Conservation (phyloP, 345 rosid species). For the Microthlaspi erraticum region DNA sequence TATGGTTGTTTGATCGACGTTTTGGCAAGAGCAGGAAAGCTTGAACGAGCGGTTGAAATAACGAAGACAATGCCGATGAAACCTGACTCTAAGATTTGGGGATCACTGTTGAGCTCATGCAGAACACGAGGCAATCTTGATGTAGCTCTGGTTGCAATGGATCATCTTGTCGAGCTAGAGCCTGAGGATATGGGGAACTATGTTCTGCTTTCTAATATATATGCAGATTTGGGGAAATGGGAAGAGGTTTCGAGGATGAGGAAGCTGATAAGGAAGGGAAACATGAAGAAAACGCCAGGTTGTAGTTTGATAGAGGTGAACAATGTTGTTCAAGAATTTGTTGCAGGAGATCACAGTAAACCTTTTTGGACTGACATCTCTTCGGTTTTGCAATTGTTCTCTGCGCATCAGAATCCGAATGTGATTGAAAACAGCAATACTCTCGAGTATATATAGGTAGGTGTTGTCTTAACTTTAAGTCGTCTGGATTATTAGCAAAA, state of each 20-base stretch:
- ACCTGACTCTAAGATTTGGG: slow-evolving; percentile 63
- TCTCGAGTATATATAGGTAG: background rate
- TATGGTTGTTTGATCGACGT: slow-evolving; percentile 60
- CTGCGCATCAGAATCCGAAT: slow-evolving; percentile 35
- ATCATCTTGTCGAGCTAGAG: slow-evolving; percentile 57
- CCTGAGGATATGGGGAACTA: slow-evolving; percentile 63
- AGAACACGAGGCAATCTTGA: slow-evolving; percentile 49
- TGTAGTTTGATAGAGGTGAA: slow-evolving; percentile 64
- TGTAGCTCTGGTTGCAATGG: slow-evolving; percentile 55
- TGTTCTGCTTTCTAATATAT: slow-evolving; percentile 63
- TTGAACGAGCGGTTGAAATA: slow-evolving; percentile 45
- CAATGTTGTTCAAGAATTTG: slow-evolving; percentile 58
- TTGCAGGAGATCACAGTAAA: slow-evolving; percentile 56
- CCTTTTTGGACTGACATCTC: slow-evolving; percentile 51
- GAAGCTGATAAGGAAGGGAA: slow-evolving; percentile 49
- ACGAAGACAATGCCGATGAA: slow-evolving; percentile 53
- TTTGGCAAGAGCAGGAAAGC: slow-evolving; percentile 54
- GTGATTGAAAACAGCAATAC: background rate
- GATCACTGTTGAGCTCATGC: slow-evolving; percentile 57
- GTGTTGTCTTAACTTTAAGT: background rate
- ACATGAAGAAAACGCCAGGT: slow-evolving; percentile 62
- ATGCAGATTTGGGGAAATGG: slow-evolving; percentile 60
- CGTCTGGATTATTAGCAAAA: background rate
- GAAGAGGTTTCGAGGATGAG: slow-evolving; percentile 55
- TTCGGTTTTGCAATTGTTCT: slow-evolving; percentile 49